Evolutionary conservation across 1,284 basidiomycete species (phyloP).

Genomic region (Amylostereum areolatum): DNA sequence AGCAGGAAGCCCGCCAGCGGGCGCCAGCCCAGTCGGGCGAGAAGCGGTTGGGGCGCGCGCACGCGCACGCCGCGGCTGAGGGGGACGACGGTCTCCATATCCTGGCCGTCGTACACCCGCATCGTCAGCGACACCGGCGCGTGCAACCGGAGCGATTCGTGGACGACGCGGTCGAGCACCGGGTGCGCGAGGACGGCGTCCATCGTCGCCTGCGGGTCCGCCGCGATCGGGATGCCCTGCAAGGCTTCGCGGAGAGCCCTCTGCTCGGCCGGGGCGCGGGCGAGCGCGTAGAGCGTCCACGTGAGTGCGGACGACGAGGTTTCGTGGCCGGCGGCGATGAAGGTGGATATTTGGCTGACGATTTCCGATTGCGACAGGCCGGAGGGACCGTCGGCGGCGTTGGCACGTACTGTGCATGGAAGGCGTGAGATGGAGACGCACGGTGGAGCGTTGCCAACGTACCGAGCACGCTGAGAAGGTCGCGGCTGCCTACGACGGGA

Average conservation of each 20-base stretch:
- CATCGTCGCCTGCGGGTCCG: too few relatives aligned
- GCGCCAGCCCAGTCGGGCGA: slow-evolving; percentile 1
- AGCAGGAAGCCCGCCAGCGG: not conserved
- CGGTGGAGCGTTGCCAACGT: slow-evolving; percentile 15
- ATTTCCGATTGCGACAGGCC: slow-evolving; percentile 62
- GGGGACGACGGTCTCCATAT: slow-evolving; percentile 57
- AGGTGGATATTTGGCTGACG: slow-evolving; percentile 72
- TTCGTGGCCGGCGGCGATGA: slow-evolving; percentile 67
- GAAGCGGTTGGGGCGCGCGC: slow-evolving; percentile 12
- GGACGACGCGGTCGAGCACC: slow-evolving; percentile 56
- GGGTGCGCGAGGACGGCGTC: slow-evolving; percentile 25
- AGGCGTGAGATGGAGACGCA: not conserved
- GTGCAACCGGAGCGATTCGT: slow-evolving; percentile 62
- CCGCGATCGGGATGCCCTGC: slow-evolving; percentile 13
- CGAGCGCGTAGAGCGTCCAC: slow-evolving; percentile 69
- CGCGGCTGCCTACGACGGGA: slow-evolving; percentile 17
- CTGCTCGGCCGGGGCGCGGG: slow-evolving; percentile 49
- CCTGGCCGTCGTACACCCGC: slow-evolving; percentile 38
- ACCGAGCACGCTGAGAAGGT: slow-evolving; percentile 55
- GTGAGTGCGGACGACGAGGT: slow-evolving; percentile 58
- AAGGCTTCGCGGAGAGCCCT: slow-evolving; percentile 51
- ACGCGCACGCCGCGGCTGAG: slow-evolving; percentile 25
- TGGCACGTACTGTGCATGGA: slow-evolving; percentile 53
- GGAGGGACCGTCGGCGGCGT: slow-evolving; percentile 40
- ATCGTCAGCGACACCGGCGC: slow-evolving; percentile 63